Conservation (phyloP, 768 basidiomycete species). For the Tricholoma furcatifolium region DNA sequence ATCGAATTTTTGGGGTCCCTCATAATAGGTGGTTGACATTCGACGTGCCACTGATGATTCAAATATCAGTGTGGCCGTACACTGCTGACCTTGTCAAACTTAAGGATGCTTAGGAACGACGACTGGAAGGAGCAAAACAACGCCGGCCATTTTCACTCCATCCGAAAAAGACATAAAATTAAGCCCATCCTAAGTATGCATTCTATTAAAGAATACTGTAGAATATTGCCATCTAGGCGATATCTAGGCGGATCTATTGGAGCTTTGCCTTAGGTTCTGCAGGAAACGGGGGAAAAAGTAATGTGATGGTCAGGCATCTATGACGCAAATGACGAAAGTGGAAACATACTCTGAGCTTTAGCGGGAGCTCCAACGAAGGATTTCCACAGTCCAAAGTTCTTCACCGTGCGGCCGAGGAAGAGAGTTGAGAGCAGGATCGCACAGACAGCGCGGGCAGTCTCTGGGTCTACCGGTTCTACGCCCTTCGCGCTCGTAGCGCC, state of each 20-base stretch:
- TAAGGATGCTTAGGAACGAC: no score
- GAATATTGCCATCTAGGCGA: not conserved
- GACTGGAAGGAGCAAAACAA: no score
- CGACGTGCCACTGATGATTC: no score
- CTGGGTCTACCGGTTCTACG: slow-evolving; percentile 53
- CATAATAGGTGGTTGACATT: no score
- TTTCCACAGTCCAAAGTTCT: slow-evolving; percentile 51
- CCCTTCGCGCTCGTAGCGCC: slow-evolving; percentile 27
- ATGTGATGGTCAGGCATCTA: not conserved
- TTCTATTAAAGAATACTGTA: not conserved
- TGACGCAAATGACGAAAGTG: not conserved
- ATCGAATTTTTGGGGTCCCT: no score
- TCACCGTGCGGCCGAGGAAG: slow-evolving; percentile 63
- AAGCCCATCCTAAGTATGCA: not conserved
- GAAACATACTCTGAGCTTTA: slow-evolving; percentile 13
- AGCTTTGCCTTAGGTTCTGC: slow-evolving; percentile 9
- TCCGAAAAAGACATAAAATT: not conserved
- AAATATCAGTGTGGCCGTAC: no score
- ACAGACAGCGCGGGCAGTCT: slow-evolving; percentile 71
- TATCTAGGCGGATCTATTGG: slow-evolving; percentile 4
- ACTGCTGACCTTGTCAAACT: no score
- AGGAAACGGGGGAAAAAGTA: not conserved
- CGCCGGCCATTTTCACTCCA: not conserved
- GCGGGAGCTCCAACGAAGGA: slow-evolving; percentile 13
- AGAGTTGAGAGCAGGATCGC: slow-evolving; percentile 60